phyloP scores from a whole-genome alignment of 306 rosid species.

The Pyrus communis region DNA sequence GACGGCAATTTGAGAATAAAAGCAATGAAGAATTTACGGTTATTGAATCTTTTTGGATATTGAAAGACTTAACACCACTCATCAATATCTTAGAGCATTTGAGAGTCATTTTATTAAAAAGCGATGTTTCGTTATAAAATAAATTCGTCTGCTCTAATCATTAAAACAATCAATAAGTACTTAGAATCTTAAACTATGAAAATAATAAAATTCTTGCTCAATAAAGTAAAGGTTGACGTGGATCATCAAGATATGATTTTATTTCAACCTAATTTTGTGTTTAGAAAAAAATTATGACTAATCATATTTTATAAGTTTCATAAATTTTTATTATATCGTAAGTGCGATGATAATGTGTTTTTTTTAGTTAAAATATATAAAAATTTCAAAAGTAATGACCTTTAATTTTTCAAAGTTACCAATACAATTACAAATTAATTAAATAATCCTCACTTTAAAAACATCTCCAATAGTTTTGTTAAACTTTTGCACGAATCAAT shows the following conservation, averaged over 20 bases:
- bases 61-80: not conserved
- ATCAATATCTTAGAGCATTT: not conserved
- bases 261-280: too few relatives aligned
- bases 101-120: not conserved
- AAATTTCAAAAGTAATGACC: accelerated
- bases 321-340: not conserved
- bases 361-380: not conserved
- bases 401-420: not conserved
- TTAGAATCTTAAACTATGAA: too few relatives aligned
- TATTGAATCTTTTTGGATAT: not conserved
- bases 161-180: not conserved
- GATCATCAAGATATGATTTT: too few relatives aligned
- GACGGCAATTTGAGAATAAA: not conserved
- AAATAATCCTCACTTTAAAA: not conserved
- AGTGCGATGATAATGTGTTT: accelerated
- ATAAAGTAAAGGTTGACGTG: not conserved
- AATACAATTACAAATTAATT: not conserved
- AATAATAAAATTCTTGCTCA: not conserved
- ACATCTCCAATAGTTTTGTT: too few relatives aligned
- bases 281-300: too few relatives aligned
- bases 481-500: not conserved
- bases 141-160: not conserved
- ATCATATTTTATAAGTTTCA: not conserved
- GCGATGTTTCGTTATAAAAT: accelerated
- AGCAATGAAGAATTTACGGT: not conserved